Evolutionary conservation across 2,329 filamentous ascomycete species (phyloP), one percentile per base, ranked within the genome.

Genomic region (Teratosphaeria zuluensis): DNA sequence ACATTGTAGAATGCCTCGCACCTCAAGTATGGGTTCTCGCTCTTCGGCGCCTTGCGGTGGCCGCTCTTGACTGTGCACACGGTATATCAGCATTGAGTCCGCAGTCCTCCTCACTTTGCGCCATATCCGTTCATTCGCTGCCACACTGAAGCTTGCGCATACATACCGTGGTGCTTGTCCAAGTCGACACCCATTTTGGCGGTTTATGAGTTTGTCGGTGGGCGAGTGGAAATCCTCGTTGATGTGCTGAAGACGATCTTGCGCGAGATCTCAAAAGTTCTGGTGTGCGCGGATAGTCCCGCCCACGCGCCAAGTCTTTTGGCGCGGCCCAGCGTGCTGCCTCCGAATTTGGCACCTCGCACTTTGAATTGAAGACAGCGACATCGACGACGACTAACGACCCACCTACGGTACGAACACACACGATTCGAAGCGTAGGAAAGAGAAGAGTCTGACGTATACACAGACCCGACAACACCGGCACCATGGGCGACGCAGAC

Each of bases 31-130:
- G 70, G 70, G 67, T 74, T 73, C 60, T 72, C 70, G 66, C 69
- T 95, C 89, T 96, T 96, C 75, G 92, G 90, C 70, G 90, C 90
- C 85, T 89, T 67, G 61, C 69, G 64, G 67, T 71, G 69, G 59
- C 66, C 67, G 52, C 56, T 60, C 35, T 56, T 56, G 32, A 60
- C 59, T 60, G 35, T 48, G 35, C 21, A 53, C 42, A 38, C 21
- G 16, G 16, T 35, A 35, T 56, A 33, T 59, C 51, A 59, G 58
- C 51, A 58, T 14, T 21, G 14, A 32, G n/a, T 46, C 51, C 32
- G 28, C 21, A 16, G 2, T 55, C 31, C 35, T 21, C 42, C 42
- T 48, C 42, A n/a, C 19, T 48, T n/a, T 21, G 16, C 42, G 19
- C 42, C 42, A 21, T 3, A 48, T 19, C 1, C 42, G 19, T n/a